Conservation (phyloP, 495 filamentous ascomycete genomes). For the Penicillium coprophilum region DNA sequence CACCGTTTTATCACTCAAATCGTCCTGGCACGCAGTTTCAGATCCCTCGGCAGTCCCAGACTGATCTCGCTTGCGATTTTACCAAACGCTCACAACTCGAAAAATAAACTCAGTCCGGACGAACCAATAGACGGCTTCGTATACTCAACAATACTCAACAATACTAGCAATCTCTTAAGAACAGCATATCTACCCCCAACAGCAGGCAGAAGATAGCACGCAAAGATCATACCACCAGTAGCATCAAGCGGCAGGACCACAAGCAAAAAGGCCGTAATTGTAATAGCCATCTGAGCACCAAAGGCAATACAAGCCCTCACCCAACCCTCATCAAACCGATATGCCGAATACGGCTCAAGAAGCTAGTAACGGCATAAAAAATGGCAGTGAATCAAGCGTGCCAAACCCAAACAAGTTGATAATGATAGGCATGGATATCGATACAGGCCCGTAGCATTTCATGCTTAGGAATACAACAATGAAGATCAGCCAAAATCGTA, state of each 20-base stretch:
- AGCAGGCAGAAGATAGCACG: too few relatives aligned
- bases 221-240: too few relatives aligned
- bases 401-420: conserved; percentile 47
- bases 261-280: conserved; percentile 17
- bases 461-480: background rate
- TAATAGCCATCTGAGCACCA: conserved; percentile 32
- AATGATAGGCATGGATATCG: conserved; percentile 42
- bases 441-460: background rate
- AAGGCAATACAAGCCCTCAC: conserved; percentile 10
- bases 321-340: conserved; percentile 6
- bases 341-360: conserved; percentile 33
- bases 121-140: too few relatives aligned
- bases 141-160: too few relatives aligned
- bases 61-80: conserved; percentile 33
- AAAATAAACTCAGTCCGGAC: too few relatives aligned
- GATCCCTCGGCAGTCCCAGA: conserved; percentile 30
- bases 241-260: too few relatives aligned
- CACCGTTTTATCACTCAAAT: conserved; percentile 39
- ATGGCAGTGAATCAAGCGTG: conserved; percentile 43
- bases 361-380: conserved; percentile 42
- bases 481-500: background rate
- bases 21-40: conserved; percentile 46
- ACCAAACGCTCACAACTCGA: conserved; percentile 26
- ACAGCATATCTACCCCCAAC: too few relatives aligned
- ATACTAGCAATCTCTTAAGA: too few relatives aligned